Evolutionary conservation across 2,329 filamentous ascomycete genomes (phyloP).

Genomic region (Colletotrichum noveboracense): DNA sequence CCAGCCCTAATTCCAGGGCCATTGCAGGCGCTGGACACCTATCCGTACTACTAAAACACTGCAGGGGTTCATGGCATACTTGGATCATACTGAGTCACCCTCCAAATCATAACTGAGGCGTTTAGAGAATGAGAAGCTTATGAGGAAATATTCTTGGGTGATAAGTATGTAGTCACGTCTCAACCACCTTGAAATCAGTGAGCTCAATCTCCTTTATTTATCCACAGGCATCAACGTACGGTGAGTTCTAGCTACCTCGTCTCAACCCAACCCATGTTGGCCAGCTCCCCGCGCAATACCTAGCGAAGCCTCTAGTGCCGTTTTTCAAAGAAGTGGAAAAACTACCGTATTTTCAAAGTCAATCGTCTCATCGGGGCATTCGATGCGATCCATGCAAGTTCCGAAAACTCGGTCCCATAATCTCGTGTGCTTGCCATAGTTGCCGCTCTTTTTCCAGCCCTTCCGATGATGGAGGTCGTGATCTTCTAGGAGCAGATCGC

Average conservation of each 20-base stretch:
- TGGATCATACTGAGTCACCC: not conserved
- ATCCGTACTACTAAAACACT: not conserved
- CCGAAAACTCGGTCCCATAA: constrained; percentile 42
- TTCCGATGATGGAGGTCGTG: constrained; percentile 45
- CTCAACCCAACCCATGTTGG: not conserved
- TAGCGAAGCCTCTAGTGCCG: not conserved
- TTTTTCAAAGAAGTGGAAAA: constrained; percentile 31
- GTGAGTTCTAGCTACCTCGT: not conserved
- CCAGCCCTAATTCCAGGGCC: not conserved
- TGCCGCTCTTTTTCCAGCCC: constrained; percentile 41
- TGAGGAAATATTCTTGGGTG: not conserved
- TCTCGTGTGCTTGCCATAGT: constrained; percentile 43
- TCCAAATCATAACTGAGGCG: not conserved
- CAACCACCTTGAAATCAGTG: not conserved
- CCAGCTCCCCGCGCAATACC: not conserved
- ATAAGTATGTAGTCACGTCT: not conserved
- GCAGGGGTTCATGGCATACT: not conserved
- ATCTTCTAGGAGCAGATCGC: constrained; percentile 47
- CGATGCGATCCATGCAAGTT: constrained; percentile 40
- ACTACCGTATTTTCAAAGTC: constrained; percentile 31
- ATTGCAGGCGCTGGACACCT: not conserved
- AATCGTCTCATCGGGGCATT: constrained; percentile 33
- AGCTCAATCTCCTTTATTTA: not conserved
- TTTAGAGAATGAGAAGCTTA: not conserved
- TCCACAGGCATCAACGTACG: not conserved